Evolutionary conservation across 2,329 filamentous ascomycete species (phyloP).

Genomic region (Penicillium sp.): DNA sequence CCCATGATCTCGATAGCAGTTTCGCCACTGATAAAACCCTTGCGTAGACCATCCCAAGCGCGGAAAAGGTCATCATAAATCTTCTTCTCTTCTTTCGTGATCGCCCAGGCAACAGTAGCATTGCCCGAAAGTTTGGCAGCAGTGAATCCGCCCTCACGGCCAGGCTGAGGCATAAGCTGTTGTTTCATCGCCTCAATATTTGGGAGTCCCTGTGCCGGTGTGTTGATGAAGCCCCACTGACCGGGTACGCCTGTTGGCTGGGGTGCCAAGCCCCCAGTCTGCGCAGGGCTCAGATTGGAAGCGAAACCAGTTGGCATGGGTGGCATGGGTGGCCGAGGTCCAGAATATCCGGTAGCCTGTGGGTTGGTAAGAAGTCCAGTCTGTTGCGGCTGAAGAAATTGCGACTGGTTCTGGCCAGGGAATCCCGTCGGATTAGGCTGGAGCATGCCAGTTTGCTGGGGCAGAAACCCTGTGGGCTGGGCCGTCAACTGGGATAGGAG

Average conservation of each 20-base stretch:
- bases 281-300: slow-evolving; percentile 53
- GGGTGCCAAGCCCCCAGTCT: slow-evolving; percentile 72
- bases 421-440: slow-evolving; percentile 50
- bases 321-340: slow-evolving; percentile 71
- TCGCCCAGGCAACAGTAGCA: slow-evolving; percentile 94
- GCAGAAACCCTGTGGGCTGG: slow-evolving; percentile 47
- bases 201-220: slow-evolving; percentile 78
- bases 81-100: slow-evolving; percentile 97
- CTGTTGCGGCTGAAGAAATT: slow-evolving; percentile 59
- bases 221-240: slow-evolving; percentile 98
- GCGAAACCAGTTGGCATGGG: slow-evolving; percentile 74
- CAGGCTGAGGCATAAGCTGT: slow-evolving; percentile 95
- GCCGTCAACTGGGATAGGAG: slow-evolving; percentile 54
- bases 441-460: slow-evolving; percentile 64
- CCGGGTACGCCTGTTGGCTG: slow-evolving; percentile 90
- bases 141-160: slow-evolving; percentile 78
- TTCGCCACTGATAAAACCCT: slow-evolving; percentile 84
- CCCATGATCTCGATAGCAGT: slow-evolving; percentile 96
- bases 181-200: slow-evolving; percentile 90
- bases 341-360: slow-evolving; percentile 72
- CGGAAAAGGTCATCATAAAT: slow-evolving; percentile 93
- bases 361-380: slow-evolving; percentile 67
- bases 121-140: slow-evolving; percentile 85
- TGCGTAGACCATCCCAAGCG: slow-evolving; percentile 91
- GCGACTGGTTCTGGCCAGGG: slow-evolving; percentile 41